phyloP scores from a whole-genome alignment of 2,329 filamentous ascomycete species.

The Fusarium sp. region DNA sequence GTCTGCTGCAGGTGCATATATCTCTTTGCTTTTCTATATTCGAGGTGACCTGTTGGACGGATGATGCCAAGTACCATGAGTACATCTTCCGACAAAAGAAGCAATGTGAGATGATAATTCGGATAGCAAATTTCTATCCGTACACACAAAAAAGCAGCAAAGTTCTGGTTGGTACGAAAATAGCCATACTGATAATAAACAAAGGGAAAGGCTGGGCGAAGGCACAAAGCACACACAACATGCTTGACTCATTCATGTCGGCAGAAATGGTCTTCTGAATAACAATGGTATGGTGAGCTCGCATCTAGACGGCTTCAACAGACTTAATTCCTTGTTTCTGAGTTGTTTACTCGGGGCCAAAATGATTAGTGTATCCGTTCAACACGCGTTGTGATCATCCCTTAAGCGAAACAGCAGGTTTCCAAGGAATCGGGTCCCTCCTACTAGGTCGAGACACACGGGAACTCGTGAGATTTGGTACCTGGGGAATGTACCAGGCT shows the following conservation, averaged over 20 bases:
- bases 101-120: conserved; percentile 34
- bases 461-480: conserved; percentile 25
- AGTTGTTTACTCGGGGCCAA: conserved; percentile 17
- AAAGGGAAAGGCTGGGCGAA: conserved; percentile 19
- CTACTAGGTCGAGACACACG: conserved; percentile 40
- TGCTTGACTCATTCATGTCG: conserved; percentile 16
- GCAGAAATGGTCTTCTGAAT: conserved; percentile 10
- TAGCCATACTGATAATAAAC: conserved; percentile 15
- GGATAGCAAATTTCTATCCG: conserved; percentile 11
- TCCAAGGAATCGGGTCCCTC: conserved; percentile 40
- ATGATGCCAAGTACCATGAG: conserved; percentile 8
- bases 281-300: conserved; percentile 31
- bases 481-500: conserved; percentile 39
- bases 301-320: conserved; percentile 18
- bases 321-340: conserved; percentile 11
- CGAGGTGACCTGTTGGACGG: conserved; percentile 24
- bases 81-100: conserved; percentile 27
- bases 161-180: conserved; percentile 1
- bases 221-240: conserved; percentile 2
- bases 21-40: conserved; percentile 24
- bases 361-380: conserved; percentile 30
- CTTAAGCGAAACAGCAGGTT: conserved; percentile 11
- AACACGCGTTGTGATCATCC: conserved; percentile 18
- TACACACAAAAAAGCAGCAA: conserved; percentile 10
- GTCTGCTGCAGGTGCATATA: conserved; percentile 15